Conservation (phyloP, 495 filamentous ascomycete genomes). For the Penicillium verhagenii region DNA sequence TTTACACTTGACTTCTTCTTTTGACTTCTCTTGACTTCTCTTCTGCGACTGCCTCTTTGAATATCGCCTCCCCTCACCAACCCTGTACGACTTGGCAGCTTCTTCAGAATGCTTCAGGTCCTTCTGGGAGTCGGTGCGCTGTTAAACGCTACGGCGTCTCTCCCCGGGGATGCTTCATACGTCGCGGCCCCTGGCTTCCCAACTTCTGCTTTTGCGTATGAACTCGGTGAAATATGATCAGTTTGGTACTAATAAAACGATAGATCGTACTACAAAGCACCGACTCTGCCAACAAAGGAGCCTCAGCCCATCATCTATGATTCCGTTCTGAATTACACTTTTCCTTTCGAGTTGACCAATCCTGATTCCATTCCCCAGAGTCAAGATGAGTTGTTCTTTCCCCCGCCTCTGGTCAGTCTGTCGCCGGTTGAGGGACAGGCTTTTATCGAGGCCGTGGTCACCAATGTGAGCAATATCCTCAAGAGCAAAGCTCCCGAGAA, state of each 20-base stretch:
- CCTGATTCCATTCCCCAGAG: constrained; percentile 52
- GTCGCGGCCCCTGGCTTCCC: constrained; percentile 54
- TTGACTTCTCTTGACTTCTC: neutral
- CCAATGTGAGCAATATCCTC: constrained; percentile 48
- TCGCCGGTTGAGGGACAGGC: constrained; percentile 36
- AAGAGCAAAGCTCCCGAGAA: constrained; percentile 30
- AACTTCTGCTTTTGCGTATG: constrained; percentile 50
- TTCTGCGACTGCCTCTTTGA: neutral
- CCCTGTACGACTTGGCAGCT: neutral
- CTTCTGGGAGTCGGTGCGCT: neutral
- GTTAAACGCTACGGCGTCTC: constrained; percentile 3
- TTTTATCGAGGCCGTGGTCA: constrained; percentile 37
- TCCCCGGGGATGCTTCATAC: constrained; percentile 44
- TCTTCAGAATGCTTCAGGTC: neutral
- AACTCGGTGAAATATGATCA: neutral
- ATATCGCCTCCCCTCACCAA: neutral
- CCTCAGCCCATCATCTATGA: constrained; percentile 59
- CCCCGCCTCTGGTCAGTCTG: constrained; percentile 40
- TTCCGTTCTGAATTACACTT: constrained; percentile 56
- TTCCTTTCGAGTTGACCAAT: constrained; percentile 55
- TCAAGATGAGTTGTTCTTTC: constrained; percentile 51
- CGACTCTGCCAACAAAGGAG: constrained; percentile 52
- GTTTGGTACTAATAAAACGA: neutral
- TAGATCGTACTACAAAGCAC: constrained; percentile 48
- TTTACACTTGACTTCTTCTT: neutral